phyloP scores from a whole-genome alignment of 202 grass and related monocot genomes.

The Bolboschoenoplectus hybrid region DNA sequence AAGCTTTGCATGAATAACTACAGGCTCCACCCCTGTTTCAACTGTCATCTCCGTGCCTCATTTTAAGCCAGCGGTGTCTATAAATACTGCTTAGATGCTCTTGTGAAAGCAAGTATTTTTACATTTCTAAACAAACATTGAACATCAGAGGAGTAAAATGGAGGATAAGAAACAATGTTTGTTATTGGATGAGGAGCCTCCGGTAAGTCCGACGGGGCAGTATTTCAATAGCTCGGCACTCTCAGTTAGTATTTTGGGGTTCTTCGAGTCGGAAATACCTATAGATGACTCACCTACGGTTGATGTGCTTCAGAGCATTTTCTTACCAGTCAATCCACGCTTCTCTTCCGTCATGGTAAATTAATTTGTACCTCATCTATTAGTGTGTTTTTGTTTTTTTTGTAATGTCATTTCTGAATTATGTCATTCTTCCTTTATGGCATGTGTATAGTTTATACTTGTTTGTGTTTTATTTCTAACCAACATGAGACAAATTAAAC shows the following conservation, averaged over 20 bases:
- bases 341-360: conserved; percentile 55
- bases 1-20: conserved; percentile 11
- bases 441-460: not conserved
- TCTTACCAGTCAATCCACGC: conserved; percentile 44
- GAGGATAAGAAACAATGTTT: not conserved
- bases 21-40: not conserved
- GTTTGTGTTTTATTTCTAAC: not conserved
- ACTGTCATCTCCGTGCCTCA: not conserved
- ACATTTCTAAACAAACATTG: not conserved
- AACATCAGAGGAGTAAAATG: conserved; percentile 9
- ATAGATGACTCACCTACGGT: conserved; percentile 44
- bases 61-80: conserved; percentile 19
- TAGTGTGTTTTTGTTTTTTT: not conserved
- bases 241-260: conserved; percentile 39
- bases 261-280: conserved; percentile 42
- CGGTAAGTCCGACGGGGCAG: conserved; percentile 50
- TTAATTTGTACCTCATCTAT: not conserved
- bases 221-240: conserved; percentile 53
- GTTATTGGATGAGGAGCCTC: conserved; percentile 22
- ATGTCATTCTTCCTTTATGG: not conserved
- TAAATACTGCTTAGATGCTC: not conserved
- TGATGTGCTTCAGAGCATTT: conserved; percentile 31
- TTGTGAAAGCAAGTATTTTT: too few species aligned
- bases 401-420: not conserved
- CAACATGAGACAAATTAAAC: not conserved